phyloP scores from a whole-genome alignment of 306 rosid genomes.

The Notholithocarpus densiflorus region DNA sequence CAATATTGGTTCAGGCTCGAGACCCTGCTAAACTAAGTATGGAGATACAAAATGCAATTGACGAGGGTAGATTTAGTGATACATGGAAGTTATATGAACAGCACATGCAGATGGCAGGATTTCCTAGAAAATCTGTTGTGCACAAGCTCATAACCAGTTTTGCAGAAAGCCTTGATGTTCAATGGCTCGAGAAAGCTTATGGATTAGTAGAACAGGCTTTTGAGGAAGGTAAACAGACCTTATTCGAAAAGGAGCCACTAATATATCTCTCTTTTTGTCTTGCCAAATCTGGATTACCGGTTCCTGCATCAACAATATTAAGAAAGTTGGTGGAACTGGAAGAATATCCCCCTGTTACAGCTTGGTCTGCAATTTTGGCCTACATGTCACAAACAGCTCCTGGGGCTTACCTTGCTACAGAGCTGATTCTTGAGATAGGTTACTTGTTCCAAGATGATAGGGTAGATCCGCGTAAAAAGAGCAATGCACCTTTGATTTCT shows the following conservation, averaged over 20 bases:
- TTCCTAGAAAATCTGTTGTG: conserved; percentile 73
- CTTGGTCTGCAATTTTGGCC: conserved; percentile 80
- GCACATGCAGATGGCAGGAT: conserved; percentile 76
- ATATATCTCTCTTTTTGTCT: conserved; percentile 73
- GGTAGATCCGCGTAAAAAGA: conserved; percentile 79
- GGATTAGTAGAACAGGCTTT: conserved; percentile 61
- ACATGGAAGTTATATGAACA: conserved; percentile 75
- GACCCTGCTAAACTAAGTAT: conserved; percentile 59
- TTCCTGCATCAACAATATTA: conserved; percentile 64
- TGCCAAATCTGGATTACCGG: conserved; percentile 57
- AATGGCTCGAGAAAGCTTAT: conserved; percentile 68
- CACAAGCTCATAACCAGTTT: conserved; percentile 49
- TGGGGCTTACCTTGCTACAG: conserved; percentile 83
- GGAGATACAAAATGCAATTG: conserved; percentile 59
- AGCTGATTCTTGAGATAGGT: conserved; percentile 79
- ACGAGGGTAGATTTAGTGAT: conserved; percentile 45
- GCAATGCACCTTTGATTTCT: conserved; percentile 59
- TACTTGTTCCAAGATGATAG: conserved; percentile 78
- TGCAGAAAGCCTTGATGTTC: conserved; percentile 52
- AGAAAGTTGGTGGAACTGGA: conserved; percentile 69
- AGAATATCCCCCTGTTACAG: conserved; percentile 62
- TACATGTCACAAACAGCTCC: conserved; percentile 68
- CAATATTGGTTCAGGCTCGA: conserved; percentile 69
- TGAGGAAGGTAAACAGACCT: conserved; percentile 51
- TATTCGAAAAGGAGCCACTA: conserved; percentile 67